phyloP scores from a whole-genome alignment of 768 basidiomycete species.

The Pholiota microspora region DNA sequence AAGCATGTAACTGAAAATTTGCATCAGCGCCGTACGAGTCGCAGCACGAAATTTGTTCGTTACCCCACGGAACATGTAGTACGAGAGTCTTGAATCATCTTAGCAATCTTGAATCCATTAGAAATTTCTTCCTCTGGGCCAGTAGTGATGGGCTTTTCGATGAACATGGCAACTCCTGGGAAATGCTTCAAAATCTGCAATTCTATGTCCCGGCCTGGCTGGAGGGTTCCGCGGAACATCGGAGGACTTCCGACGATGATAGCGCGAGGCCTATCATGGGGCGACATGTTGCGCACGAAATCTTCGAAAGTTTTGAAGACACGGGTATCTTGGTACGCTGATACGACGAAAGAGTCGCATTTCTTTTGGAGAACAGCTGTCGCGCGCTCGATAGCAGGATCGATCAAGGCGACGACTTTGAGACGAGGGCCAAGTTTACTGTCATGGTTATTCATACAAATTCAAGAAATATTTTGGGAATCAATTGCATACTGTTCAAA shows the following conservation, averaged over 20 bases:
- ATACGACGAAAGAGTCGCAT: slow-evolving; percentile 88
- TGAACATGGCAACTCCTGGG: slow-evolving; percentile 85
- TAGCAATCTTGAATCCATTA: slow-evolving; percentile 70
- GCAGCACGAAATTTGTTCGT: slow-evolving; percentile 21
- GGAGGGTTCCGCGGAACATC: slow-evolving; percentile 81
- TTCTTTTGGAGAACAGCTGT: slow-evolving; percentile 81
- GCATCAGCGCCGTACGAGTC: neutral
- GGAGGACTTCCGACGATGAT: slow-evolving; percentile 92
- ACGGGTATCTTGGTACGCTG: slow-evolving; percentile 88
- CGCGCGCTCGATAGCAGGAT: slow-evolving; percentile 85
- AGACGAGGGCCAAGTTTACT: slow-evolving; percentile 95
- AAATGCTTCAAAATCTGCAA: slow-evolving; percentile 83
- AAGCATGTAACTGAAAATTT: slow-evolving; percentile 74
- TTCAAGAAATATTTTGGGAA: slow-evolving; percentile 12
- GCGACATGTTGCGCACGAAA: slow-evolving; percentile 68
- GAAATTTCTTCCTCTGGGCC: slow-evolving; percentile 67
- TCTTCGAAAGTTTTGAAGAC: slow-evolving; percentile 85
- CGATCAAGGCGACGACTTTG: slow-evolving; percentile 93
- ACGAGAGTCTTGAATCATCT: slow-evolving; percentile 63
- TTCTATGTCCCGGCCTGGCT: slow-evolving; percentile 82
- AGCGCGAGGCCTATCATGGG: slow-evolving; percentile 70
- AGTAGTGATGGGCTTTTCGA: slow-evolving; percentile 92
- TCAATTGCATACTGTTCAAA: slow-evolving; percentile 68
- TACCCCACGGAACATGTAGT: slow-evolving; percentile 91
- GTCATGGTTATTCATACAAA: slow-evolving; percentile 5